Conservation (phyloP, 352 stramenopile species). For the Hyaloperonospora brassicae region DNA sequence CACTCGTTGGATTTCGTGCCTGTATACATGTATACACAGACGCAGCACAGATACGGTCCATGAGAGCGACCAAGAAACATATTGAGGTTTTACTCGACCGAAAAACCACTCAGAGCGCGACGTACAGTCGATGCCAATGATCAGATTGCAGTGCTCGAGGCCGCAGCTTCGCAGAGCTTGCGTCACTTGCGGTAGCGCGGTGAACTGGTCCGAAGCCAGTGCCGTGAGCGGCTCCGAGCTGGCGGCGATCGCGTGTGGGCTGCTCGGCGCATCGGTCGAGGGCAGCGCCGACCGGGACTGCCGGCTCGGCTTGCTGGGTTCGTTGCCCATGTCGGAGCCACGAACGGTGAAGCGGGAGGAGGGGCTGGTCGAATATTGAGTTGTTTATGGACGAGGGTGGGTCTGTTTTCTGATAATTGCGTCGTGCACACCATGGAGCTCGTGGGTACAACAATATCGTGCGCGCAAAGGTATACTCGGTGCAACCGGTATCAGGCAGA, state of each 20-base stretch:
- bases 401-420: constrained; percentile 13
- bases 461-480: no score
- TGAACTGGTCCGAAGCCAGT: constrained; percentile 71
- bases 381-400: constrained; percentile 14
- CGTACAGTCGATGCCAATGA: constrained; percentile 82
- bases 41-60: no score
- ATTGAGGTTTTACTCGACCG: constrained; percentile 1
- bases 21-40: constrained; percentile 10
- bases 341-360: constrained; percentile 4
- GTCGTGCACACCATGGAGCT: constrained; percentile 5
- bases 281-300: not conserved
- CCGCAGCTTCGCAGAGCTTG: constrained; percentile 59
- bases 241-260: constrained; percentile 26
- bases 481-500: no score
- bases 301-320: constrained; percentile 13
- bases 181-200: constrained; percentile 59
- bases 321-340: constrained; percentile 24
- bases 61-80: not conserved
- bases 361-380: not conserved
- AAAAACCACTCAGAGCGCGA: not conserved
- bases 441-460: no score
- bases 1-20: constrained; percentile 87
- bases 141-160: constrained; percentile 81
- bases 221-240: constrained; percentile 18
- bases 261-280: constrained; percentile 27